Evolutionary conservation across 2,329 filamentous ascomycete species (phyloP), one percentile per base, ranked within the genome.

Genomic region (Diplodia mutila): DNA sequence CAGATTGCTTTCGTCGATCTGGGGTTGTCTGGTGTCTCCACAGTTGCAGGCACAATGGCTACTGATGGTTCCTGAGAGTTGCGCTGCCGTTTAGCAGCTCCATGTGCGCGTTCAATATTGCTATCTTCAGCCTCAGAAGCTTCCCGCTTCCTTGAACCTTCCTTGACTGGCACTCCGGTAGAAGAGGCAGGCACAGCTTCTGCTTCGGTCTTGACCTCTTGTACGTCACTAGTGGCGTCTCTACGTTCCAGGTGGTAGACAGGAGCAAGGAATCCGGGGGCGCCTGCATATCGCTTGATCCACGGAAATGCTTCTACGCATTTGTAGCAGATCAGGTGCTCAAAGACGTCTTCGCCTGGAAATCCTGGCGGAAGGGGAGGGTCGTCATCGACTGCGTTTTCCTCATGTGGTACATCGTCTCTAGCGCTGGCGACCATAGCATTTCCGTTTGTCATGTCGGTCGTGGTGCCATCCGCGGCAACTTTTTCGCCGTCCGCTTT

Each of bases 301-400:
- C 95, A 99, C 0, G 93, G 92, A 72, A 93, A 88, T 1, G 93
- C 88, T 49, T 94, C 89, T 16, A 97, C 86, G 73, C 95, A 99
- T 76, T 97, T 96, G 83, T 95, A 97, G 82, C 95, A 99, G 46
- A 99, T 86, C 74, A 98, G 91, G 32, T 90, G 88, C 65, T 96
- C 93, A 71, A 99, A 99, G 34, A 91, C 89, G 32, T 97, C 93
- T 73, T 98, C 94, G 0, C 86, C 84, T 0, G 95, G 95, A 72
- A 99, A 99, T 0, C 93, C 93, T 0, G 91, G 88, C 0, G 94
- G 94, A 66, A 92, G 83, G 0, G 92, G 91, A 0, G 86, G 79
- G 32, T 87, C 86, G 1, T 85, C 84, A 5, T 83, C 79, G 2
- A 80, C 80, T 16, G 70, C 69, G 7, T 72, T 69, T 18, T 74